Conservation (phyloP, 345 rosid genomes). For the Dovyalis caffra region DNA sequence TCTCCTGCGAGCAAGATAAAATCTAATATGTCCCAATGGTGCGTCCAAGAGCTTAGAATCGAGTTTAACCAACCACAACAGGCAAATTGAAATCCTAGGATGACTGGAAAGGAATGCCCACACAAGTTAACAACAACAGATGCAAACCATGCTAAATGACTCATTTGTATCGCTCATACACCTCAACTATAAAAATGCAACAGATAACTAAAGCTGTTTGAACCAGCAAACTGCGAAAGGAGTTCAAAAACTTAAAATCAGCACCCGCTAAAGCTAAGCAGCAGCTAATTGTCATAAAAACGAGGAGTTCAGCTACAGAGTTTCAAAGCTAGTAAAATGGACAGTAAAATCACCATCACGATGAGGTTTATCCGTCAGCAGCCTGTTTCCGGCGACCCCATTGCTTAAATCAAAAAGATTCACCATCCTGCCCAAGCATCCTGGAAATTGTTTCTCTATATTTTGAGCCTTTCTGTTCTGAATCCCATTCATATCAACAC, state of each 20-base stretch:
- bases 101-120: neutral
- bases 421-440: constrained; percentile 61
- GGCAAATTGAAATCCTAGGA: neutral
- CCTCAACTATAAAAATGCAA: too few species aligned
- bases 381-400: constrained; percentile 50
- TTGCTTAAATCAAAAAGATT: constrained; percentile 68
- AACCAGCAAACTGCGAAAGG: neutral
- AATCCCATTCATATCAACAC: constrained; percentile 53
- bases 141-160: neutral
- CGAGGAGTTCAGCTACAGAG: neutral
- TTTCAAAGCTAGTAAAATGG: neutral
- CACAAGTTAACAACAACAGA: neutral
- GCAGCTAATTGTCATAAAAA: neutral
- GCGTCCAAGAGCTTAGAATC: neutral
- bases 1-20: too few species aligned
- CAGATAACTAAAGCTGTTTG: neutral
- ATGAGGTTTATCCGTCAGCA: constrained; percentile 51
- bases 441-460: constrained; percentile 57
- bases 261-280: neutral
- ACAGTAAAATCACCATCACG: constrained; percentile 47
- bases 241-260: neutral
- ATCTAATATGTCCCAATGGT: neutral
- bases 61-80: neutral
- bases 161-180: neutral
- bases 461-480: constrained; percentile 48